Evolutionary conservation across 352 stramenopile species (phyloP), one percentile per base, ranked within the genome.

Genomic region (Aphanomyces astaci): DNA sequence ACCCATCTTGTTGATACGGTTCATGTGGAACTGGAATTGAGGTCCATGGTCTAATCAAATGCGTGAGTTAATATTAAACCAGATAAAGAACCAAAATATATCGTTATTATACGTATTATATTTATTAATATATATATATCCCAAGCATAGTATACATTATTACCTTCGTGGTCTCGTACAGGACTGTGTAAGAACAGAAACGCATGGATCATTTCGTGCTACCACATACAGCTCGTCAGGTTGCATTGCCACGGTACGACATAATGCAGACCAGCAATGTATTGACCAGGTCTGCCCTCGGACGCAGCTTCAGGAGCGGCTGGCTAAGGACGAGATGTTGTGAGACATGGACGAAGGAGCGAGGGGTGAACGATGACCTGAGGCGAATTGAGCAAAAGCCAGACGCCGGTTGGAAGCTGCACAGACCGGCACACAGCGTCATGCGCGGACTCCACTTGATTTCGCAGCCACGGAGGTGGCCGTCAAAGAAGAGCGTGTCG

Each of bases 141-240:
- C n/a, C n/a, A n/a, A n/a, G n/a, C n/a, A n/a, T n/a, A 28, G 4
- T 39, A 39, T 4, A n/a, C 25, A 15, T 13, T 22, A 15, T 7
- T 25, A 59, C 62, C 62, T 54, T 94, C 85, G 33, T 89, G 87
- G 70, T 95, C 88, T 11, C 82, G 78, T 56, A 91, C 76, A 24
- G 79, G 75, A 24, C 79, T 90, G 40, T 75, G 88, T 27, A 95
- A 80, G 49, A 96, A 96, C 48, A 95, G 75, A 70, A 80, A 96
- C 19, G 88, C 88, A 72, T 96, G 88, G 63, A 96, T 94, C 87
- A 95, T 95, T 66, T 96, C 88, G 64, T 96, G 88, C 83, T 94
- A 66, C n/a, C n/a, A n/a, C n/a, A n/a, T n/a, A n/a, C n/a, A n/a
- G n/a, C n/a, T n/a, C n/a, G n/a, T n/a, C n/a, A n/a, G n/a, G n/a